Evolutionary conservation across 768 basidiomycete species (phyloP).

Genomic region (Lentinula lateritia): DNA sequence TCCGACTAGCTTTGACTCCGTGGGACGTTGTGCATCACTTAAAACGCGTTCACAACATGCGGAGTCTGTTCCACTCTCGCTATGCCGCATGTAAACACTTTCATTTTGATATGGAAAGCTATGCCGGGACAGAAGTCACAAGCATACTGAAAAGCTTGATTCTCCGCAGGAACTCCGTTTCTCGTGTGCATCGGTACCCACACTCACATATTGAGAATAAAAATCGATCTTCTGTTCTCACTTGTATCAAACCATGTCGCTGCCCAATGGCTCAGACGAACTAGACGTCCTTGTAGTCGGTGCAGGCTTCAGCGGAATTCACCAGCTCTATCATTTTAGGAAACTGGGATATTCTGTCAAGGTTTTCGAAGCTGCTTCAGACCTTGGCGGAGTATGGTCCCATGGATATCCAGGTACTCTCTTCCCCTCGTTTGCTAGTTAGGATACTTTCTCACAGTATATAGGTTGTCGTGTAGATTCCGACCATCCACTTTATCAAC

Average conservation of each 20-base stretch:
- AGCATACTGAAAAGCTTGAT: not conserved
- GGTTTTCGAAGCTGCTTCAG: slow-evolving; percentile 10
- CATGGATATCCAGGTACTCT: slow-evolving; percentile 6
- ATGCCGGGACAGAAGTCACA: no score
- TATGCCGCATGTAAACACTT: no score
- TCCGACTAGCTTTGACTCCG: no score
- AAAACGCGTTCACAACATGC: no score
- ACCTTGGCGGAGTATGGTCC: slow-evolving; percentile 13
- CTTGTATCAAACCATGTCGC: not conserved
- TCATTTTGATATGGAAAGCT: no score
- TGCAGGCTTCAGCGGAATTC: slow-evolving; percentile 2
- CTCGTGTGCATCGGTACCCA: not conserved
- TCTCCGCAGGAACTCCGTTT: not conserved
- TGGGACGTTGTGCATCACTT: no score
- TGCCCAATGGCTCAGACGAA: not conserved
- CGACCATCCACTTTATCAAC: slow-evolving; percentile 8
- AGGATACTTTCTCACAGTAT: not conserved
- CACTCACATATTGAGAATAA: no score
- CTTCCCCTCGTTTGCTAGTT: not conserved
- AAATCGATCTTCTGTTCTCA: not conserved
- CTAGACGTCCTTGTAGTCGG: slow-evolving; percentile 2
- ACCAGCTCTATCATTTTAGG: slow-evolving; percentile 1
- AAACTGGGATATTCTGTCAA: slow-evolving; percentile 7
- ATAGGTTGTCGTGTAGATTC: slow-evolving; percentile 11
- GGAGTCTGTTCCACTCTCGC: no score